A percentile compares a stretch with the other conserved stretches of the same genome.
Conservation (phyloP, 345 rosid species). For the Eutrema heterophyllum region DNA sequence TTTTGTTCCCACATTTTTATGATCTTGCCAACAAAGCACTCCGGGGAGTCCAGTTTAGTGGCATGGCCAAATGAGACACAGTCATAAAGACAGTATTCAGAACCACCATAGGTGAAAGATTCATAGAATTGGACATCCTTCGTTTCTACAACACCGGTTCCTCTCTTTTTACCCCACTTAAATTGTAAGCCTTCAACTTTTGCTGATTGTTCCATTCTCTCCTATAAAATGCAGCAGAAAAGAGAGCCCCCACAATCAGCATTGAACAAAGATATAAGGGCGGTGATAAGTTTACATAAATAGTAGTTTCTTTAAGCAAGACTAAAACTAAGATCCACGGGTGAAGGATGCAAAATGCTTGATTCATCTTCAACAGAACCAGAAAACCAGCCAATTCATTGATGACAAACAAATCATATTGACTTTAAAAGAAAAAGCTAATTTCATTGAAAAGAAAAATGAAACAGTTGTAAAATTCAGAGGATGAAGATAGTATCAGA, state of each 20-base stretch:
- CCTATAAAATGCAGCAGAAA: background rate
- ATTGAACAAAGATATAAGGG: background rate
- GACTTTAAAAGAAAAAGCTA: too few relatives aligned
- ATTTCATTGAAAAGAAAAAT: too few relatives aligned
- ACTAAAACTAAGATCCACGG: background rate
- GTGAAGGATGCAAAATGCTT: background rate
- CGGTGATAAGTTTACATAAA: background rate
- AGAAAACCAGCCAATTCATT: background rate
- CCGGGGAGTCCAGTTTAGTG: conserved; percentile 43
- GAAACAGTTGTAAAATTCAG: too few relatives aligned
- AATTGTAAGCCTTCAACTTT: conserved; percentile 39
- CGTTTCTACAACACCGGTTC: conserved; percentile 46
- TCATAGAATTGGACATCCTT: conserved; percentile 56
- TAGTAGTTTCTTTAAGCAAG: background rate
- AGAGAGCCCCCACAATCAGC: background rate
- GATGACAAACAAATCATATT: background rate
- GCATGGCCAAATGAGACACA: conserved; percentile 47
- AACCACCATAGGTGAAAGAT: conserved; percentile 55
- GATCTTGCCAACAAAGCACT: conserved; percentile 62
- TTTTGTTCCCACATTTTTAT: conserved; percentile 56
- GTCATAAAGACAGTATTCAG: conserved; percentile 58
- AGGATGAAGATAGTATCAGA: too few relatives aligned
- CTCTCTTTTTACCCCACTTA: conserved; percentile 61
- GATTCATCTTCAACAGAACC: background rate
- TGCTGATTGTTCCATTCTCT: conserved; percentile 42